Evolutionary conservation across 2,329 filamentous ascomycete genomes (phyloP).

Genomic region (Dryadomyces quercus-mongolicae): DNA sequence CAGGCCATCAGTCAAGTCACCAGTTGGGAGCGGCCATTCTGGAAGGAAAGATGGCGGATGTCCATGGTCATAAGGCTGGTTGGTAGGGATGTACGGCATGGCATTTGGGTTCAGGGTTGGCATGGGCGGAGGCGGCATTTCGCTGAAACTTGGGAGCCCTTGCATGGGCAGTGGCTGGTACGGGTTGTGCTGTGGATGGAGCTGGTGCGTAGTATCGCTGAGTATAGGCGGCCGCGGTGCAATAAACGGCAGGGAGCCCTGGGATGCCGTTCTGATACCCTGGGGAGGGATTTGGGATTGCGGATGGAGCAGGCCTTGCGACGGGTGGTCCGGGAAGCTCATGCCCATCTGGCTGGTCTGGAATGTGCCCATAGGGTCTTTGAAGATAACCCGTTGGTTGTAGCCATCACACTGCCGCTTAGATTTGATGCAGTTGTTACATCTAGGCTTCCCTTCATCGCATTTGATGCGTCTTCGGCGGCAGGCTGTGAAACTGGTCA

Average conservation of each 20-base stretch:
- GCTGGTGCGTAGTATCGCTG: not conserved
- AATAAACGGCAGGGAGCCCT: constrained; percentile 1
- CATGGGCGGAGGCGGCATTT: not conserved
- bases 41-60: not conserved
- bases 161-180: not conserved
- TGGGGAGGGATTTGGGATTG: constrained; percentile 18
- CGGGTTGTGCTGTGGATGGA: not conserved
- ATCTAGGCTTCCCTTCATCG: constrained; percentile 75
- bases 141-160: not conserved
- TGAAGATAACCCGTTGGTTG: constrained; percentile 70
- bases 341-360: constrained; percentile 34
- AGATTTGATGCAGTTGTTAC: constrained; percentile 76
- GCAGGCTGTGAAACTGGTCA: constrained; percentile 48
- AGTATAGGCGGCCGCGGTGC: not conserved
- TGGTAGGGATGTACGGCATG: not conserved
- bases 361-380: constrained; percentile 53
- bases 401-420: constrained; percentile 78
- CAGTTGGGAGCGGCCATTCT: not conserved
- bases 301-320: constrained; percentile 27
- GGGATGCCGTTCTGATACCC: not conserved
- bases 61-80: not conserved
- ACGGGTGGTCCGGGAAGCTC: constrained; percentile 30
- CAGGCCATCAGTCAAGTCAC: not conserved
- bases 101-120: not conserved
- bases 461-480: constrained; percentile 94